phyloP scores from a whole-genome alignment of 2,329 filamentous ascomycete species.

The Didymella lethalis region DNA sequence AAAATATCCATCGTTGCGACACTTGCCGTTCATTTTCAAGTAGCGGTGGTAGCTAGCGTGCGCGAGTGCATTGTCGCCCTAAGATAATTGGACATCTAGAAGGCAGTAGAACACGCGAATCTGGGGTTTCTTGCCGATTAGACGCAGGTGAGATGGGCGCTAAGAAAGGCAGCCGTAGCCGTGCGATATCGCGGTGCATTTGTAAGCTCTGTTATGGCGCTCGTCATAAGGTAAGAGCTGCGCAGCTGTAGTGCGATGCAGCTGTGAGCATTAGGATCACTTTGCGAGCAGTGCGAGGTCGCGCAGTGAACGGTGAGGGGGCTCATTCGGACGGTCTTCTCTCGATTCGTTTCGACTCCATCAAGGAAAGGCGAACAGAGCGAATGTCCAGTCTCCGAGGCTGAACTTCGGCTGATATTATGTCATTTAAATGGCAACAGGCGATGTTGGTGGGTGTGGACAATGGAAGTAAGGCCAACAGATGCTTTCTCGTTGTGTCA shows the following conservation, averaged over 20 bases:
- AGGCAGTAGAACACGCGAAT: slow-evolving; percentile 1
- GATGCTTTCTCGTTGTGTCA: not conserved
- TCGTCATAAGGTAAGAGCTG: not conserved
- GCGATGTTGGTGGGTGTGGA: not conserved
- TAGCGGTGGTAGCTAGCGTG: not conserved
- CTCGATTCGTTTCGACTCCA: not conserved
- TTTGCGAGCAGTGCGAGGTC: slow-evolving; percentile 5
- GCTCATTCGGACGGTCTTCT: not conserved
- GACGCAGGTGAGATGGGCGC: slow-evolving; percentile 3
- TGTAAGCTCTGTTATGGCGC: slow-evolving; percentile 8
- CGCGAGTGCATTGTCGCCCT: not conserved
- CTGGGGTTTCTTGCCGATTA: slow-evolving; percentile 4
- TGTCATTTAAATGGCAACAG: too few relatives aligned
- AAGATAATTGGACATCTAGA: slow-evolving; percentile 8
- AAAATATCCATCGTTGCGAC: not conserved
- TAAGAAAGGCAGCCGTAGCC: slow-evolving; percentile 7
- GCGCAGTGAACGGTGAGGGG: not conserved
- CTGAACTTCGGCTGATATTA: not conserved
- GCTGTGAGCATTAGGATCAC: not conserved
- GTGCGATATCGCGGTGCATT: slow-evolving; percentile 8
- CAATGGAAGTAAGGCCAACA: not conserved
- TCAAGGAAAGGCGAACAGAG: not conserved
- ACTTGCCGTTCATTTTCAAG: not conserved
- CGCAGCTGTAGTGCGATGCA: not conserved
- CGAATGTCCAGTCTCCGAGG: not conserved